Evolutionary conservation across 2,329 filamentous ascomycete genomes (phyloP).

Genomic region (Seiridium cupressi): DNA sequence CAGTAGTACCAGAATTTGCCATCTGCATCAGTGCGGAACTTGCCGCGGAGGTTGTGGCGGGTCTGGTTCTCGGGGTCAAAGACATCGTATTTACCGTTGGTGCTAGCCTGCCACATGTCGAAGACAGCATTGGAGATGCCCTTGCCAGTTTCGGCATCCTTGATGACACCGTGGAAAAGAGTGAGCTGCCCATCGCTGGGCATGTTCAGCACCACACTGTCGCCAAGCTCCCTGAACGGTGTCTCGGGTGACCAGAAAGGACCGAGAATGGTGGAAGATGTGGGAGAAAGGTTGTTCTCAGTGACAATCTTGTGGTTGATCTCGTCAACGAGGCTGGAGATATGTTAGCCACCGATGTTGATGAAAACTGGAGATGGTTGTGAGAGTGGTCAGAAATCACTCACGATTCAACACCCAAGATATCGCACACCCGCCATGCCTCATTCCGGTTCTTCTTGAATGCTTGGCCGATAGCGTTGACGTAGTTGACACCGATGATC

Average conservation of each 20-base stretch:
- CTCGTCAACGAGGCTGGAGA: constrained; percentile 51
- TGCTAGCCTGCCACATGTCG: constrained; percentile 62
- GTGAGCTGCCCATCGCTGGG: constrained; percentile 57
- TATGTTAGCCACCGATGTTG: background rate
- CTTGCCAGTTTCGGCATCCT: constrained; percentile 42
- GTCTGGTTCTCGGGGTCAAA: constrained; percentile 8
- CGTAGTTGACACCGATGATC: constrained; percentile 54
- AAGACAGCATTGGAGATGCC: constrained; percentile 55
- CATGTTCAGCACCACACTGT: constrained; percentile 47
- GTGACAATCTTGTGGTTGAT: constrained; percentile 63
- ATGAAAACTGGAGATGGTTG: background rate
- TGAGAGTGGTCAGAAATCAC: constrained; percentile 2
- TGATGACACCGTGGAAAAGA: constrained; percentile 64
- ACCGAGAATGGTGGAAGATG: constrained; percentile 66
- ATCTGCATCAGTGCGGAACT: constrained; percentile 6
- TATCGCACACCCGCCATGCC: constrained; percentile 60
- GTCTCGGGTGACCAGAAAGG: constrained; percentile 66
- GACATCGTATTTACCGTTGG: constrained; percentile 37
- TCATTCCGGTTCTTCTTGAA: constrained; percentile 59
- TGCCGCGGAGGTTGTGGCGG: constrained; percentile 7
- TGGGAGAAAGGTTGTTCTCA: constrained; percentile 31
- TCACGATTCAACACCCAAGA: constrained; percentile 57
- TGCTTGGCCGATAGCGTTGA: constrained; percentile 61
- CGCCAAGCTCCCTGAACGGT: constrained; percentile 55
- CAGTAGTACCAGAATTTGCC: constrained; percentile 9